These are phyloP conservation scores for Trichoderma parareesei DNA, from an alignment of 495 filamentous ascomycete species.

Conservation along the genomic window DNA sequence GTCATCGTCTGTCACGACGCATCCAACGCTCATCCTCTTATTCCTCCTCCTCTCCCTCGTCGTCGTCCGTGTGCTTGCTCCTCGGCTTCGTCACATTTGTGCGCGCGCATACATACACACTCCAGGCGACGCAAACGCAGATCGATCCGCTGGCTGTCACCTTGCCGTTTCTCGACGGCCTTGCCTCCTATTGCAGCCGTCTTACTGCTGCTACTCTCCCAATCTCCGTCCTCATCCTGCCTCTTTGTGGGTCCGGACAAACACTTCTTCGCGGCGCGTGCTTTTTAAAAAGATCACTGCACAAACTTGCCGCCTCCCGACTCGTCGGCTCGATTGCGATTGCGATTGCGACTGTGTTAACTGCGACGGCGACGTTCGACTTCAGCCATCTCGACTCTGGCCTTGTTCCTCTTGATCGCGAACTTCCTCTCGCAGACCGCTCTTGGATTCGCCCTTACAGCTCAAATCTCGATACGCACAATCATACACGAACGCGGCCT, in stretches of 20 bases:
- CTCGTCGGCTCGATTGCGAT: neutral
- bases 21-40: neutral
- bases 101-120: neutral
- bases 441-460: neutral
- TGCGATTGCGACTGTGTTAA: neutral
- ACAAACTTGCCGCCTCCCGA: neutral
- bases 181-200: neutral
- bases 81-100: neutral
- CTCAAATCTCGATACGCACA: neutral
- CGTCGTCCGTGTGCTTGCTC: neutral
- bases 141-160: neutral
- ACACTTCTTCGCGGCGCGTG: conserved; percentile 4
- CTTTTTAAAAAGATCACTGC: conserved; percentile 6
- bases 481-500: neutral
- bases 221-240: neutral
- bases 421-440: neutral
- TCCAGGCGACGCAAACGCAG: neutral
- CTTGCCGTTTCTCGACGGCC: neutral
- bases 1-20: neutral
- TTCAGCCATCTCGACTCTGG: neutral
- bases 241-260: conserved; percentile 8
- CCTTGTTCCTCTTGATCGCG: no score
- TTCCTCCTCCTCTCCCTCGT: neutral
- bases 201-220: neutral
- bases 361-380: neutral